phyloP scores from a whole-genome alignment of 495 filamentous ascomycete species.

The Xylaria curta region DNA sequence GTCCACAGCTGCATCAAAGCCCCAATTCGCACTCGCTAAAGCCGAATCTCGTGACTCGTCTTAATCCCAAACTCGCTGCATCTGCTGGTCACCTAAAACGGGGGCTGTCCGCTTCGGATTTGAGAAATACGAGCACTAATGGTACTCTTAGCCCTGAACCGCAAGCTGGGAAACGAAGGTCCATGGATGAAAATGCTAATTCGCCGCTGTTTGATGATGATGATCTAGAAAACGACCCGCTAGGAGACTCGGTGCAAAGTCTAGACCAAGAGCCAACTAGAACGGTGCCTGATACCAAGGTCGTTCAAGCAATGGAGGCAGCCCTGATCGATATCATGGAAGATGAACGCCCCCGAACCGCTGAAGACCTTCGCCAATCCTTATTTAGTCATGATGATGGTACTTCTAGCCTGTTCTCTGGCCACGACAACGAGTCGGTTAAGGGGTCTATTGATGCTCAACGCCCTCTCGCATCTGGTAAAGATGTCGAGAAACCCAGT shows the following conservation, averaged over 20 bases:
- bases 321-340: slow-evolving; percentile 96
- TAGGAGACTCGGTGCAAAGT: slow-evolving; percentile 60
- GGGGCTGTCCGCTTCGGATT: slow-evolving; percentile 54
- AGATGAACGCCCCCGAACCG: slow-evolving; percentile 62
- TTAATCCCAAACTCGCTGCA: slow-evolving; percentile 45
- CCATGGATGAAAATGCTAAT: slow-evolving; percentile 53
- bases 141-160: slow-evolving; percentile 43
- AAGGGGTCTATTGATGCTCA: slow-evolving; percentile 64
- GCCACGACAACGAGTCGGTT: slow-evolving; percentile 50
- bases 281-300: slow-evolving; percentile 57
- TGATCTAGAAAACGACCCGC: slow-evolving; percentile 57
- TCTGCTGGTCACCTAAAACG: slow-evolving; percentile 40
- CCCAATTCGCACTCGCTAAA: slow-evolving; percentile 46
- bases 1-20: slow-evolving; percentile 40
- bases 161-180: slow-evolving; percentile 46
- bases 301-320: slow-evolving; percentile 92
- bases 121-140: slow-evolving; percentile 42
- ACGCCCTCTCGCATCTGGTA: slow-evolving; percentile 38
- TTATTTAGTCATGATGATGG: slow-evolving; percentile 61
- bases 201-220: slow-evolving; percentile 62
- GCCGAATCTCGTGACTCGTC: slow-evolving; percentile 47
- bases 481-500: slow-evolving; percentile 75
- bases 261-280: slow-evolving; percentile 53
- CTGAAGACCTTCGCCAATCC: slow-evolving; percentile 66
- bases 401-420: slow-evolving; percentile 56